phyloP scores from a whole-genome alignment of 2,329 filamentous ascomycete species.

The Raffaelea arxii region DNA sequence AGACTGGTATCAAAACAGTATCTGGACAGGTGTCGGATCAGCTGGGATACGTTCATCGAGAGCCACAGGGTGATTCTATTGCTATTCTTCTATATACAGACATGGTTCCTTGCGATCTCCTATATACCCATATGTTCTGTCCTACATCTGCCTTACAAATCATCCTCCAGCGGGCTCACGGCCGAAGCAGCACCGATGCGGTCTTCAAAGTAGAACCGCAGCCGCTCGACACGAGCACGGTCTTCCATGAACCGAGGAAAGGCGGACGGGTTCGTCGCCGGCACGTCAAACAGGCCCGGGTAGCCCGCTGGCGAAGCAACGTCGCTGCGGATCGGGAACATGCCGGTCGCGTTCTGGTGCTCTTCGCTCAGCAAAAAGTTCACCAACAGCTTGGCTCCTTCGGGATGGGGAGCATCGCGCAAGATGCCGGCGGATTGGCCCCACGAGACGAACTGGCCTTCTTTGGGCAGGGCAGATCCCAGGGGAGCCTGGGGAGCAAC shows the following conservation, averaged over 20 bases:
- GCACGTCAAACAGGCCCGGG: slow-evolving; percentile 19
- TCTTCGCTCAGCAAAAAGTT: slow-evolving; percentile 34
- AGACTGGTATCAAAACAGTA: too few species aligned
- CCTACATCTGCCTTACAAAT: too few species aligned
- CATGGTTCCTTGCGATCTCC: too few species aligned
- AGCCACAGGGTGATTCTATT: too few species aligned
- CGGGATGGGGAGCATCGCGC: slow-evolving; percentile 36
- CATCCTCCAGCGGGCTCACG: slow-evolving; percentile 22
- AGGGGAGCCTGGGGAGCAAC: slow-evolving; percentile 9
- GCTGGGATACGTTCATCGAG: too few species aligned
- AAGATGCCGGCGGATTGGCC: slow-evolving; percentile 37
- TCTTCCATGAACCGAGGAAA: slow-evolving; percentile 33
- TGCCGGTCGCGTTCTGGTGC: slow-evolving; percentile 18
- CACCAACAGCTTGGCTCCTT: slow-evolving; percentile 40
- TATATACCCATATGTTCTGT: too few species aligned
- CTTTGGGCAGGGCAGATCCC: slow-evolving; percentile 20
- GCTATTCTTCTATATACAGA: too few species aligned
- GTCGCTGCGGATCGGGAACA: slow-evolving; percentile 26
- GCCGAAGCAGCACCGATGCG: slow-evolving; percentile 32
- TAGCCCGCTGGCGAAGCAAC: slow-evolving; percentile 18
- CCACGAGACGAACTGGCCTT: slow-evolving; percentile 37
- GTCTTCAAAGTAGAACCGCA: slow-evolving; percentile 30
- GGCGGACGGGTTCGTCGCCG: slow-evolving; percentile 23
- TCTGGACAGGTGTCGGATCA: too few species aligned
- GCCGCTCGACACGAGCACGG: slow-evolving; percentile 28